phyloP scores from a whole-genome alignment of 371 early-diverging fungal species.

The Mucor piriformis region DNA sequence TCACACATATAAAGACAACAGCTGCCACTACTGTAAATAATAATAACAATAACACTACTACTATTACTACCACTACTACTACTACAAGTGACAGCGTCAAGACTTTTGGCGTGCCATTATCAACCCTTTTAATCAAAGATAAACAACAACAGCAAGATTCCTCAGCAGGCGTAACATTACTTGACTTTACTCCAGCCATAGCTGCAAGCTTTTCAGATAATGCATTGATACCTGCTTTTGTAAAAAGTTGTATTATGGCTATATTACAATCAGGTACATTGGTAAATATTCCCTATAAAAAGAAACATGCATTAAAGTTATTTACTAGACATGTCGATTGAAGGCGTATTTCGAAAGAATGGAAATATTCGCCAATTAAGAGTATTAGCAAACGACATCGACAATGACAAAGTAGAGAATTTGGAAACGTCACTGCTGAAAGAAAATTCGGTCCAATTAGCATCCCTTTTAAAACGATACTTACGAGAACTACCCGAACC shows the following conservation, averaged over 20 bases:
- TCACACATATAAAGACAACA: conserved; percentile 45
- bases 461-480: conserved; percentile 93
- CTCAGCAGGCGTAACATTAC: conserved; percentile 1
- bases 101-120: conserved; percentile 43
- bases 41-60: conserved; percentile 31
- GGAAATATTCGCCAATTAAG: conserved; percentile 92
- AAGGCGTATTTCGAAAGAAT: conserved; percentile 97
- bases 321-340: conserved; percentile 76
- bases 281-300: background rate
- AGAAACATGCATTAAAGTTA: background rate
- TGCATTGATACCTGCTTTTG: conserved; percentile 78
- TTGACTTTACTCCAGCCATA: conserved; percentile 57
- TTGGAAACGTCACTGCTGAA: conserved; percentile 39
- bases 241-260: conserved; percentile 77
- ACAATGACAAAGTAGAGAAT: background rate
- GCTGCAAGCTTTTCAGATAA: conserved; percentile 36
- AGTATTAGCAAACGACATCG: conserved; percentile 68
- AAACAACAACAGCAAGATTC: conserved; percentile 12
- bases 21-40: conserved; percentile 16
- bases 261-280: conserved; percentile 75
- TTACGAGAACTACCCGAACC: conserved; percentile 96
- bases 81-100: conserved; percentile 18
- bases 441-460: conserved; percentile 88
- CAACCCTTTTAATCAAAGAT: conserved; percentile 41
- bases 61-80: too few relatives aligned